Base-by-base conservation (phyloP, 768 basidiomycete genomes). In the Pleurotus ostreatus region DNA sequence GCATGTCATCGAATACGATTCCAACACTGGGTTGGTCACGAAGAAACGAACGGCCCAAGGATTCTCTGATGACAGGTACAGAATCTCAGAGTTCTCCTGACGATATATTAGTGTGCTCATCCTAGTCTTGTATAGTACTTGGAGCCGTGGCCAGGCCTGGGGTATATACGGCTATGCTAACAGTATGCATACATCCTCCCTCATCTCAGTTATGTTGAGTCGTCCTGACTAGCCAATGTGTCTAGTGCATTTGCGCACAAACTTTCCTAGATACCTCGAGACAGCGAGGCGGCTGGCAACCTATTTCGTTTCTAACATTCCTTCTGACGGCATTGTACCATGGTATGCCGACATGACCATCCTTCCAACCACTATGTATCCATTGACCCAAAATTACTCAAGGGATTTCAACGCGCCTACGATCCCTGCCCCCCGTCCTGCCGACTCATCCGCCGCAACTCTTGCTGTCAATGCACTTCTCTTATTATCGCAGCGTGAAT, bases 81-180 rank as follows among this genome's bases (percentile, higher is more conserved):
- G 55, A 11, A 39, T 43, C 23, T 25, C 8, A 37, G 15, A 16
- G 18, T 15, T 22, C 25, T 13, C 38, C 37, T 6, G 20, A 11
- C 38, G 13, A 13, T 34, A 15, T n/a, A n/a, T 40, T 26, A 13
- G 1, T 23, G 15, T n/a, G 12, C 9, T 46, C 26, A 26, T 6
- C 16, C 15, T 5, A 9, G n/a, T 39, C 22, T n/a, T 16, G 5
- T 39, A 34, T 46, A 88, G 85, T 65, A 89, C 88, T 5, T 89
- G 88, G 88, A 79, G 84, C 46, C 81, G 88, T 26, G 87, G 87
- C 6, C 83, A 90, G 65, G 79, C 82, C 12, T 89, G 86, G 86
- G 87, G 77, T 2, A 76, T 88, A 25, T 85, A 84, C 60, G 86
- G 86, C 0, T 89, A 82, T 64, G 80, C 84, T 0, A 85, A 83